Percentiles rank a stretch among this genome's conserved stretches.
phyloP scores from a whole-genome alignment of 805 yeast genomes.

The Nakazawaea peltata region DNA sequence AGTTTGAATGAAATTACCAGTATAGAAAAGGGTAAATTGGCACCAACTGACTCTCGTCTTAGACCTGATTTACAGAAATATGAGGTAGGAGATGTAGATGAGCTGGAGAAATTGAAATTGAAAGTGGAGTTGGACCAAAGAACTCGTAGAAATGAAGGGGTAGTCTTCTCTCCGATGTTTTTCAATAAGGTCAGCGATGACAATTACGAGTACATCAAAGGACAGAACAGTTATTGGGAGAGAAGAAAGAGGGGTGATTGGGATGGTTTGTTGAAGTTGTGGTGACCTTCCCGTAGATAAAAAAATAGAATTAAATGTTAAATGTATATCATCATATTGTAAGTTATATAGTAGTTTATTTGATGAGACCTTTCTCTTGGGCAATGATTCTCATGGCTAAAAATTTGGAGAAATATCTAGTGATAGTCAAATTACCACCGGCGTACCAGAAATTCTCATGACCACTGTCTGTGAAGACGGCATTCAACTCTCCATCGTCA shows the following conservation, averaged over 20 bases:
- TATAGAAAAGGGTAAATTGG: conserved; percentile 54
- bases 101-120: conserved; percentile 66
- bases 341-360: too few relatives aligned
- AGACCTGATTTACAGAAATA: conserved; percentile 80
- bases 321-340: too few relatives aligned
- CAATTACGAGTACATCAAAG: conserved; percentile 34
- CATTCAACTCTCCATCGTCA: conserved; percentile 33
- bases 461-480: conserved; percentile 31
- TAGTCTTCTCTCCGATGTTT: conserved; percentile 49
- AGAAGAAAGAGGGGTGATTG: conserved; percentile 59
- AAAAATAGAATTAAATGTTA: too few relatives aligned
- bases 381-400: conserved; percentile 34
- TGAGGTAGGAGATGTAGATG: conserved; percentile 58
- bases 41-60: conserved; percentile 84
- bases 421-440: conserved; percentile 33
- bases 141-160: conserved; percentile 51
- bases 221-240: conserved; percentile 70
- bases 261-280: conserved; percentile 44
- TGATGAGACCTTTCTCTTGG: conserved; percentile 9
- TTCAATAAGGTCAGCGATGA: conserved; percentile 39
- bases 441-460: conserved; percentile 32
- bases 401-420: conserved; percentile 29
- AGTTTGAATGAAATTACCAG: conserved; percentile 71
- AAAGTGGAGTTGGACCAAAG: conserved; percentile 77
- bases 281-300: conserved; percentile 46